These are phyloP conservation scores for Quillaja saponaria DNA, from an alignment of 306 rosid genomes.

Conservation along the genomic window DNA sequence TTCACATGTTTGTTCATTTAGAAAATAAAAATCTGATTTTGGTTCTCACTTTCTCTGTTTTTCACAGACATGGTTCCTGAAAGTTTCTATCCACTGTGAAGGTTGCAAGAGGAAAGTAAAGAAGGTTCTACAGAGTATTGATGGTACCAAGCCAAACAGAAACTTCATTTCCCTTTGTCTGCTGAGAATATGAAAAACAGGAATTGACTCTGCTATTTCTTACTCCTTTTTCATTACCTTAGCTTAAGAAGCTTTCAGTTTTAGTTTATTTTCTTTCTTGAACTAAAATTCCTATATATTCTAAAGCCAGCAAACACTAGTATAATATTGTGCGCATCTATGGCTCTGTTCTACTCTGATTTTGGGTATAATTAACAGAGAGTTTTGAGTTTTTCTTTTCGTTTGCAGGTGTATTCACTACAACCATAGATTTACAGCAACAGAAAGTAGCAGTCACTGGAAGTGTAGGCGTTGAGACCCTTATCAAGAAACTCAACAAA, in stretches of 20 bases:
- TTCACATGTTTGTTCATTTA: background rate
- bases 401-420: slow-evolving; percentile 68
- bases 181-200: slow-evolving; percentile 6
- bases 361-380: slow-evolving; percentile 3
- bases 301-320: slow-evolving; percentile 1
- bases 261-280: background rate
- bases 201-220: slow-evolving; percentile 12
- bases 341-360: slow-evolving; percentile 8
- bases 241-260: slow-evolving; percentile 9
- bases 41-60: slow-evolving; percentile 8
- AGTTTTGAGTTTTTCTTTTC: slow-evolving; percentile 10
- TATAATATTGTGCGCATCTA: background rate
- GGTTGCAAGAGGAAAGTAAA: slow-evolving; percentile 86
- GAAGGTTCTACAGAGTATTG: slow-evolving; percentile 75
- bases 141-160: slow-evolving; percentile 50
- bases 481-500: slow-evolving; percentile 56
- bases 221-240: background rate
- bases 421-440: slow-evolving; percentile 59
- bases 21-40: background rate
- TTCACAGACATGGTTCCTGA: slow-evolving; percentile 75
- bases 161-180: background rate
- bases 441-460: slow-evolving; percentile 77
- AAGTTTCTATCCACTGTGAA: slow-evolving; percentile 82
- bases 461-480: slow-evolving; percentile 60
- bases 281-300: background rate